Conservation (phyloP, 495 filamentous ascomycete genomes). For the Aspergillus biplanus region DNA sequence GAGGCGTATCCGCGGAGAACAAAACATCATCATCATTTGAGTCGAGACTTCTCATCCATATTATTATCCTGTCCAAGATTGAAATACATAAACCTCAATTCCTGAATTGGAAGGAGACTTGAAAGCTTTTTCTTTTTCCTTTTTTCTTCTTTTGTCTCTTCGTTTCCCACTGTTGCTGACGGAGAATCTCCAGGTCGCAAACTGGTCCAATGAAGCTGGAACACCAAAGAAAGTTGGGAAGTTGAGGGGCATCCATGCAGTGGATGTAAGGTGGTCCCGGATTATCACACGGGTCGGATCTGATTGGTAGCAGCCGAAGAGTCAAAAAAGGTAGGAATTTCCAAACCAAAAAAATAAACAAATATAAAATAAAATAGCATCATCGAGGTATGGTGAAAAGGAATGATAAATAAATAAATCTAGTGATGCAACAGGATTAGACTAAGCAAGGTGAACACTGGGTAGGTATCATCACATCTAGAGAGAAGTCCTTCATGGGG, state of each 20-base stretch:
- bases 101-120: neutral
- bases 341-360: too few species aligned
- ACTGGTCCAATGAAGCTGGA: neutral
- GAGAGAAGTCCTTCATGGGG: too few species aligned
- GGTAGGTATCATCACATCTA: too few species aligned
- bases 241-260: neutral
- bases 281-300: constrained; percentile 4
- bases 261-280: neutral
- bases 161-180: too few species aligned
- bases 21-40: neutral
- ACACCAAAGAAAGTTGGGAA: neutral
- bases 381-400: too few species aligned
- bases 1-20: neutral
- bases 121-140: neutral
- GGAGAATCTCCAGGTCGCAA: too few species aligned
- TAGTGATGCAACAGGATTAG: too few species aligned
- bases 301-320: constrained; percentile 3
- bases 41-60: neutral
- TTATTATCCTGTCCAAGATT: neutral
- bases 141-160: neutral
- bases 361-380: too few species aligned
- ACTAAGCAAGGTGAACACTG: too few species aligned
- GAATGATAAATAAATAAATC: too few species aligned
- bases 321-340: too few species aligned
- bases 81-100: neutral